Evolutionary conservation across 345 rosid species (phyloP).

Genomic region (Combretum micranthum): DNA sequence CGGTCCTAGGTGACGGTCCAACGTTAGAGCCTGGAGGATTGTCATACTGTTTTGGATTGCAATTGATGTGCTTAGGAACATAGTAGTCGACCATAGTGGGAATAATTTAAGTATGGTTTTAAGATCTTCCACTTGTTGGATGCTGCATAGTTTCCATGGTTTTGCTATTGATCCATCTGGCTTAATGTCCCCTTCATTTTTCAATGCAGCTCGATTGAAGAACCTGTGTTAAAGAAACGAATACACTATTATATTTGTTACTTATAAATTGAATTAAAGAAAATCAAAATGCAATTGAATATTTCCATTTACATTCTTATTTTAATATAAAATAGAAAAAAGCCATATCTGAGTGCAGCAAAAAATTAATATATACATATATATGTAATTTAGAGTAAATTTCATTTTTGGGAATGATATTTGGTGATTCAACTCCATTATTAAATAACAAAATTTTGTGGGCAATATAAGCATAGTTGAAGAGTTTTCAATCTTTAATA

Average conservation of each 20-base stretch:
- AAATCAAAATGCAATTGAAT: too few relatives aligned
- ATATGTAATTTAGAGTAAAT: too few relatives aligned
- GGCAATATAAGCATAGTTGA: too few relatives aligned
- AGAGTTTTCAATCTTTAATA: too few relatives aligned
- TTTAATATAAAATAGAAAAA: too few relatives aligned
- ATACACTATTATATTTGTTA: not conserved
- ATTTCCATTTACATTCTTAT: too few relatives aligned
- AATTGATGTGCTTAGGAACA: slow-evolving; percentile 33
- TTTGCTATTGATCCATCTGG: slow-evolving; percentile 15
- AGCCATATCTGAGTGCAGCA: too few relatives aligned
- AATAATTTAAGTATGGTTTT: slow-evolving; percentile 31
- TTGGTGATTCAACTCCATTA: too few relatives aligned
- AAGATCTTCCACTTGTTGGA: slow-evolving; percentile 39
- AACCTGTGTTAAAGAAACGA: slow-evolving; percentile 11
- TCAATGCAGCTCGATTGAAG: slow-evolving; percentile 37
- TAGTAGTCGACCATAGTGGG: slow-evolving; percentile 34
- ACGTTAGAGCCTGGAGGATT: slow-evolving; percentile 35
- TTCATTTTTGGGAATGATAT: too few relatives aligned
- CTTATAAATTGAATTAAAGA: too few relatives aligned
- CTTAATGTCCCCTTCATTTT: slow-evolving; percentile 18
- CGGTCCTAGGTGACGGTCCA: slow-evolving; percentile 34
- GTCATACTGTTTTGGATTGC: slow-evolving; percentile 32
- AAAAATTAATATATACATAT: too few relatives aligned
- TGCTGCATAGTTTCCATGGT: slow-evolving; percentile 25
- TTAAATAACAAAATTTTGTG: too few relatives aligned